Evolutionary conservation across 352 stramenopile species (phyloP).

Genomic region (Thalassiosira ordinaria): DNA sequence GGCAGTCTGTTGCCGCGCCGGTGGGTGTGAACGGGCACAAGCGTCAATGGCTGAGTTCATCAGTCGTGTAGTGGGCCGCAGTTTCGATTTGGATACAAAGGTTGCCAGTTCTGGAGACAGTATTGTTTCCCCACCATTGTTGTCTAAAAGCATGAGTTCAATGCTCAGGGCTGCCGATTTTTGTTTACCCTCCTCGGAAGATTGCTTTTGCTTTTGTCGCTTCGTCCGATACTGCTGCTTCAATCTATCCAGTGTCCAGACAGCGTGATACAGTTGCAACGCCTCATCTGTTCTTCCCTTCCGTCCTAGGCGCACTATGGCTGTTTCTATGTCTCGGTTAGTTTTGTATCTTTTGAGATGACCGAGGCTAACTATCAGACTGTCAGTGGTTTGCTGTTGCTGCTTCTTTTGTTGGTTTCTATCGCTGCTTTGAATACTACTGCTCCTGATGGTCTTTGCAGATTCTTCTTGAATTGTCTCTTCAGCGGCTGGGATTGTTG

Average conservation of each 20-base stretch:
- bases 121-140: conserved; percentile 1
- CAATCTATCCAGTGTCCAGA: conserved; percentile 41
- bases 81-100: neutral
- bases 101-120: conserved; percentile 3
- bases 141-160: too few relatives aligned
- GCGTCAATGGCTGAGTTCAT: conserved; percentile 80
- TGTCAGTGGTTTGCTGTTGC: too few relatives aligned
- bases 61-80: conserved; percentile 61
- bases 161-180: neutral
- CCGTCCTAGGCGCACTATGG: conserved; percentile 45
- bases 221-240: conserved; percentile 6
- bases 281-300: conserved; percentile 66
- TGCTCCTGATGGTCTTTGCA: too few relatives aligned
- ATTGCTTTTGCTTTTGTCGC: neutral
- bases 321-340: conserved; percentile 30
- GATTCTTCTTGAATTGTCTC: too few relatives aligned
- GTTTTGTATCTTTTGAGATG: neutral
- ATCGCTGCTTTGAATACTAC: too few relatives aligned
- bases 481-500: too few relatives aligned
- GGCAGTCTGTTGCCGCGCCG: conserved; percentile 50
- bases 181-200: neutral
- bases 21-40: conserved; percentile 55
- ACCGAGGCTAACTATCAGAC: too few relatives aligned
- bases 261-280: conserved; percentile 55
- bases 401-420: too few relatives aligned